phyloP scores from a whole-genome alignment of 441 rosid genomes.

The Raphanus hybrid region DNA sequence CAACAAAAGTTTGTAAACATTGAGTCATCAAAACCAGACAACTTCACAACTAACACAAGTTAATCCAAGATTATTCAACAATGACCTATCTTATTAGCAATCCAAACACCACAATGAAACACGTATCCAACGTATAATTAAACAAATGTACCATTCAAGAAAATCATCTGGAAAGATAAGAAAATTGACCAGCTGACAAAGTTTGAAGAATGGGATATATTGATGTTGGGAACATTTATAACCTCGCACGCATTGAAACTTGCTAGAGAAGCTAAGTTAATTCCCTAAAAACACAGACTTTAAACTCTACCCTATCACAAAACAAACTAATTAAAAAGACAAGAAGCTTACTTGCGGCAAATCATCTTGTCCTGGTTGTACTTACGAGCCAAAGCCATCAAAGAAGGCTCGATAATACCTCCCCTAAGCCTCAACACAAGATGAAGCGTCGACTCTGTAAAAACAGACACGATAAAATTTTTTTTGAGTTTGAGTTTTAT shows the following conservation, averaged over 20 bases:
- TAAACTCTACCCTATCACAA: background rate
- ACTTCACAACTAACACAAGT: background rate
- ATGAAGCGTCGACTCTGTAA: conserved; percentile 84
- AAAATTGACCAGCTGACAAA: conserved; percentile 44
- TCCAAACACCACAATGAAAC: background rate
- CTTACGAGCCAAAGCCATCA: conserved; percentile 93
- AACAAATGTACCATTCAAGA: conserved; percentile 41
- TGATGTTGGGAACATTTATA: conserved; percentile 44
- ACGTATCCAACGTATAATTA: background rate
- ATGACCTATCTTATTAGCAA: background rate
- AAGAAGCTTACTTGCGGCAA: conserved; percentile 76
- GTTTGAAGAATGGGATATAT: conserved; percentile 37
- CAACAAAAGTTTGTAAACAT: background rate
- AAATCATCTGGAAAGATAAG: conserved; percentile 43
- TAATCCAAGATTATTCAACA: background rate
- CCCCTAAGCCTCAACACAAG: conserved; percentile 92
- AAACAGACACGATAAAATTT: background rate
- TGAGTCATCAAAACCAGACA: too few relatives aligned
- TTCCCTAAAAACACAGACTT: conserved; percentile 17
- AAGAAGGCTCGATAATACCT: conserved; percentile 94
- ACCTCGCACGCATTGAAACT: conserved; percentile 35
- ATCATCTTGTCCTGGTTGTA: conserved; percentile 93
- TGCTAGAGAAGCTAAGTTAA: conserved; percentile 46
- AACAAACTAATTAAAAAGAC: background rate
- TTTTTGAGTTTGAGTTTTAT: too few relatives aligned